Evolutionary conservation across 2,329 filamentous ascomycete genomes (phyloP).

Genomic region (Paraphoma chrysanthemicola): DNA sequence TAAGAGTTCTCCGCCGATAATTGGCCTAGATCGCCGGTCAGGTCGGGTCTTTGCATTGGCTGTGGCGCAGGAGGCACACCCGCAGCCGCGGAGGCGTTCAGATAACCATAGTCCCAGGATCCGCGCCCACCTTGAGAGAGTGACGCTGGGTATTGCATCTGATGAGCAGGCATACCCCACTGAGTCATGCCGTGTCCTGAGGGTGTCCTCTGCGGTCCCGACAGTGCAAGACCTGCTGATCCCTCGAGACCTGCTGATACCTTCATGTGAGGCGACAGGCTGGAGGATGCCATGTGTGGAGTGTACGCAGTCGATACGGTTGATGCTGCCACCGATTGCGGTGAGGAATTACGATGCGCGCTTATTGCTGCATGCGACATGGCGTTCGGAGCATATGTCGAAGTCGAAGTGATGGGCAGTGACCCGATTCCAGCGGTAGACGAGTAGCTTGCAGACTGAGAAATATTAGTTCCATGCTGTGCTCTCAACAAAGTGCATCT

Average conservation of each 20-base stretch:
- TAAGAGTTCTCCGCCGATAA: constrained; percentile 39
- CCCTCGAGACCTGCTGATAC: constrained; percentile 48
- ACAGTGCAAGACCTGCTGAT: constrained; percentile 46
- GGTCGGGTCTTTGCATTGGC: constrained; percentile 41
- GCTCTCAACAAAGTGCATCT: constrained; percentile 44
- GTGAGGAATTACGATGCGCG: constrained; percentile 55
- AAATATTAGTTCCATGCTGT: constrained; percentile 43
- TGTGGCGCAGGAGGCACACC: constrained; percentile 36
- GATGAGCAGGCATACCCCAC: constrained; percentile 39
- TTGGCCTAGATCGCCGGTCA: constrained; percentile 38
- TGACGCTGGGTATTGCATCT: constrained; percentile 42
- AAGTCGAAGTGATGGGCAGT: constrained; percentile 46
- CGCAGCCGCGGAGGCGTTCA: constrained; percentile 33
- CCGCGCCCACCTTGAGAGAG: constrained; percentile 39
- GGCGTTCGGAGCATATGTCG: constrained; percentile 48
- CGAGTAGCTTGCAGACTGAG: constrained; percentile 72
- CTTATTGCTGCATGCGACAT: constrained; percentile 58
- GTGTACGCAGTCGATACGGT: constrained; percentile 54
- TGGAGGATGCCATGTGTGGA: constrained; percentile 50
- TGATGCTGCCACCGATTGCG: constrained; percentile 56
- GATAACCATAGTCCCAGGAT: constrained; percentile 48
- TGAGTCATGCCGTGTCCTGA: constrained; percentile 45
- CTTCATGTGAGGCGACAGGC: constrained; percentile 54
- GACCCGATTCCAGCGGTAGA: constrained; percentile 64
- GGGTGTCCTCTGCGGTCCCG: constrained; percentile 42